These are phyloP conservation scores for Fragaria vesca DNA, from an alignment of 306 rosid genomes.

Conservation along the genomic window DNA sequence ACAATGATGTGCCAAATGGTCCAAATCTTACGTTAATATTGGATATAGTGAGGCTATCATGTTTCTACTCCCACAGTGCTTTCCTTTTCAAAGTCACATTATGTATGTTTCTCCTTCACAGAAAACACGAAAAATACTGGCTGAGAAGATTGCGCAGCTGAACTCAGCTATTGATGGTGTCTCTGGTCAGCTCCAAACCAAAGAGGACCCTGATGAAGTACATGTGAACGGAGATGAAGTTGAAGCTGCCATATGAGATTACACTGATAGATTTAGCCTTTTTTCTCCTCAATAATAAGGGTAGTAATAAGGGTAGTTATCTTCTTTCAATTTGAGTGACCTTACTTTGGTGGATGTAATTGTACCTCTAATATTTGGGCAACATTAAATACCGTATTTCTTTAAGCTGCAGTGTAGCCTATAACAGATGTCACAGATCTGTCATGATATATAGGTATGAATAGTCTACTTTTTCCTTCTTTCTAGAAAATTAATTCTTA, in stretches of 20 bases:
- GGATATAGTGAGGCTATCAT: not conserved
- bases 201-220: constrained; percentile 60
- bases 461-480: not conserved
- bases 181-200: constrained; percentile 71
- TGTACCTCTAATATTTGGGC: constrained; percentile 12
- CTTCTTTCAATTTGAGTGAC: constrained; percentile 11
- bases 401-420: not conserved
- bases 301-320: constrained; percentile 26
- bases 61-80: not conserved
- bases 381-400: not conserved
- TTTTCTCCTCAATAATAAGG: constrained; percentile 34
- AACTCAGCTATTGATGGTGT: constrained; percentile 91
- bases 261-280: constrained; percentile 13
- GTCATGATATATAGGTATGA: not conserved
- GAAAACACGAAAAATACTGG: constrained; percentile 79
- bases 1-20: not conserved
- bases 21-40: not conserved
- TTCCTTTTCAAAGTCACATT: not conserved
- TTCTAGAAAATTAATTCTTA: not conserved
- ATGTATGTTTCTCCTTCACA: constrained; percentile 34
- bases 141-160: constrained; percentile 83
- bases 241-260: constrained; percentile 64
- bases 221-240: constrained; percentile 67
- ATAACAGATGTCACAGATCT: not conserved
- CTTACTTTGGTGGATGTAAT: constrained; percentile 7